These are phyloP conservation scores for Fraxinus latifolia DNA, from an alignment of 305 asterid genomes.

Conservation along the genomic window DNA sequence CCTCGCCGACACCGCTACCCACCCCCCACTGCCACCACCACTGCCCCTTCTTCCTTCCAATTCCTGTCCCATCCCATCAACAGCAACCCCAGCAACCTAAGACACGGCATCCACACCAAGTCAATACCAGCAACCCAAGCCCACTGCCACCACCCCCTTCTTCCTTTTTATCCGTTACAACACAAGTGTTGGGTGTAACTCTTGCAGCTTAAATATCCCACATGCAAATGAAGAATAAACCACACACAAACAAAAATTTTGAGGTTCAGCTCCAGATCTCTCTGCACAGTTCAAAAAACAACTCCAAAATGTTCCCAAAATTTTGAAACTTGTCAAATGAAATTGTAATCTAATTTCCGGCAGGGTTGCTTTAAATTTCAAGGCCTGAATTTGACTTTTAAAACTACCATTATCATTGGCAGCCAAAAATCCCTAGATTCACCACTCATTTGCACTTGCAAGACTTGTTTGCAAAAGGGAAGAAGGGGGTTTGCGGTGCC, in stretches of 20 bases:
- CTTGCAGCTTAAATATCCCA: background rate
- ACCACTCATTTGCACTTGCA: background rate
- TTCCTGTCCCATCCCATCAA: background rate
- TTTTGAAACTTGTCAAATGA: background rate
- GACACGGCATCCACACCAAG: background rate
- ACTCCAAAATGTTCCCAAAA: background rate
- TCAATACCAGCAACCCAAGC: background rate
- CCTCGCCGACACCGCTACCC: background rate
- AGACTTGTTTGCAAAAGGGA: background rate
- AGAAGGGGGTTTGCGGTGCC: background rate
- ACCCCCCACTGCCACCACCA: background rate
- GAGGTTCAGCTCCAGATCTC: background rate
- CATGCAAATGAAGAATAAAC: background rate
- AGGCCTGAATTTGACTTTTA: background rate
- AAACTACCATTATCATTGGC: background rate
- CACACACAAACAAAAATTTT: background rate
- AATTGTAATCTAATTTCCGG: background rate
- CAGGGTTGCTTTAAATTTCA: background rate
- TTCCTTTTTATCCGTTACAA: background rate
- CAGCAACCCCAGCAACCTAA: background rate
- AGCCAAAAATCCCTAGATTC: background rate
- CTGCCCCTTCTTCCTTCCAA: background rate
- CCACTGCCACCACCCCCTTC: background rate
- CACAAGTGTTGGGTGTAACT: background rate
- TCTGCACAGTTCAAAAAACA: background rate